Conservation (phyloP, 163 green algal species). For the Scenedesmus sp. region DNA sequence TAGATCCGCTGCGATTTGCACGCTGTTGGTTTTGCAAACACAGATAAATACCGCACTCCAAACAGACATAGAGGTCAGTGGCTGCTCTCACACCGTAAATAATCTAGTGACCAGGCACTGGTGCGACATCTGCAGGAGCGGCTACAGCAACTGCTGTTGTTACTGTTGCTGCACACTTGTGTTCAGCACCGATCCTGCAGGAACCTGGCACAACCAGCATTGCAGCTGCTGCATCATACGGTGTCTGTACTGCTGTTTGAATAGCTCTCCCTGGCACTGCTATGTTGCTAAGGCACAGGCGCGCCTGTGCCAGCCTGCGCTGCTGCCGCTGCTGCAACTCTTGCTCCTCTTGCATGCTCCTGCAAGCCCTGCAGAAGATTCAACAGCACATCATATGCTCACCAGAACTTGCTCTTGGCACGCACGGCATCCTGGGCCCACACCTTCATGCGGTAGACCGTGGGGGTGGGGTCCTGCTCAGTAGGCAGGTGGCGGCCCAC, state of each 20-base stretch:
- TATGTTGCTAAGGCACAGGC: not conserved
- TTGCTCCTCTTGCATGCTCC: not conserved
- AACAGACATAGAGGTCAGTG: not conserved
- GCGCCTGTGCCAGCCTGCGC: not conserved
- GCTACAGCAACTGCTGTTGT: not conserved
- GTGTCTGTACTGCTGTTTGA: not conserved
- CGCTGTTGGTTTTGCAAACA: too few relatives aligned
- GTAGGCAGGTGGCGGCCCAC: constrained; percentile 97
- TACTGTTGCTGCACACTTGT: not conserved
- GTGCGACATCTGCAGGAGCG: not conserved
- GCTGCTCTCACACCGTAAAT: not conserved
- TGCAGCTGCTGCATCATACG: not conserved
- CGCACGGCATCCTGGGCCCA: constrained; percentile 94
- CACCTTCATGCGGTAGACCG: constrained; percentile 99
- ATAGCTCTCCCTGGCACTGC: not conserved
- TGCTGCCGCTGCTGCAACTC: not conserved
- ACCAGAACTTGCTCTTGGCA: constrained; percentile 99
- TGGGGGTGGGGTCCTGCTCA: constrained; percentile 88
- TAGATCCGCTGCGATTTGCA: too few relatives aligned
- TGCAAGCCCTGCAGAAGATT: not conserved
- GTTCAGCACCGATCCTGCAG: not conserved
- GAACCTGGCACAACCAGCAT: not conserved
- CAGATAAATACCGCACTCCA: too few relatives aligned
- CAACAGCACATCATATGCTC: constrained; percentile 52
- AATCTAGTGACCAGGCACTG: not conserved